Percentiles rank a stretch among this genome's conserved stretches.
Conservation (phyloP, 1,284 basidiomycete genomes). For the Leccinum laetum region DNA sequence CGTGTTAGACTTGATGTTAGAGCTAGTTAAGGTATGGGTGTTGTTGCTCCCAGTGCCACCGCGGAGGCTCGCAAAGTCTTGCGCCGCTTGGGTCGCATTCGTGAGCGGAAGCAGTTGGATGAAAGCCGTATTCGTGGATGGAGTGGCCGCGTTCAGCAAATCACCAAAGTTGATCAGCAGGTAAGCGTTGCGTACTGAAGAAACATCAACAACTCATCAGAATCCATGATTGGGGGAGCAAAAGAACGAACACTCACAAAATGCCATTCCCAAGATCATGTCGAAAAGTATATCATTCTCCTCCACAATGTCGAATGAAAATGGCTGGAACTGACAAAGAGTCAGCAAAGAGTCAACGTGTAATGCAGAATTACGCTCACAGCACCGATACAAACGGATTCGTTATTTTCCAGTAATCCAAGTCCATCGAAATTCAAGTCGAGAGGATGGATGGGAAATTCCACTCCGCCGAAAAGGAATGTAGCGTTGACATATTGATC, state of each 20-base stretch:
- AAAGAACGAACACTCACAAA: slow-evolving; percentile 38
- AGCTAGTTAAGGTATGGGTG: not conserved
- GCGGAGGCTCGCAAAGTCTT: slow-evolving; percentile 23
- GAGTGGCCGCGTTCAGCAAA: slow-evolving; percentile 43
- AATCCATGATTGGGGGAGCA: not conserved
- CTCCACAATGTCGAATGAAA: slow-evolving; percentile 42
- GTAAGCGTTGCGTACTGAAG: slow-evolving; percentile 55
- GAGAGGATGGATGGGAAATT: slow-evolving; percentile 61
- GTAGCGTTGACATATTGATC: slow-evolving; percentile 59
- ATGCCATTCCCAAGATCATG: slow-evolving; percentile 53
- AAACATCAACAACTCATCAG: not conserved
- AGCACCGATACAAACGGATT: slow-evolving; percentile 45
- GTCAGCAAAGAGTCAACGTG: slow-evolving; percentile 1
- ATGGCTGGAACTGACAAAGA: slow-evolving; percentile 43
- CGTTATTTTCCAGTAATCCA: slow-evolving; percentile 34
- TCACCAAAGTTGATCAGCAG: slow-evolving; percentile 61
- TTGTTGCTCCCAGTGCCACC: not conserved
- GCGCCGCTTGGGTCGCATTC: slow-evolving; percentile 32
- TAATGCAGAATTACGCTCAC: slow-evolving; percentile 32
- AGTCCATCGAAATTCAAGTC: slow-evolving; percentile 35
- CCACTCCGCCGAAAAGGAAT: slow-evolving; percentile 52
- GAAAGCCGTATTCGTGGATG: slow-evolving; percentile 45
- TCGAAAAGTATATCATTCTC: slow-evolving; percentile 41
- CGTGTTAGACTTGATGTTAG: not conserved
- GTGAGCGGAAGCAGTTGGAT: slow-evolving; percentile 61